phyloP scores from a whole-genome alignment of 2,329 filamentous ascomycete genomes.

The Verticillium isaacii region DNA sequence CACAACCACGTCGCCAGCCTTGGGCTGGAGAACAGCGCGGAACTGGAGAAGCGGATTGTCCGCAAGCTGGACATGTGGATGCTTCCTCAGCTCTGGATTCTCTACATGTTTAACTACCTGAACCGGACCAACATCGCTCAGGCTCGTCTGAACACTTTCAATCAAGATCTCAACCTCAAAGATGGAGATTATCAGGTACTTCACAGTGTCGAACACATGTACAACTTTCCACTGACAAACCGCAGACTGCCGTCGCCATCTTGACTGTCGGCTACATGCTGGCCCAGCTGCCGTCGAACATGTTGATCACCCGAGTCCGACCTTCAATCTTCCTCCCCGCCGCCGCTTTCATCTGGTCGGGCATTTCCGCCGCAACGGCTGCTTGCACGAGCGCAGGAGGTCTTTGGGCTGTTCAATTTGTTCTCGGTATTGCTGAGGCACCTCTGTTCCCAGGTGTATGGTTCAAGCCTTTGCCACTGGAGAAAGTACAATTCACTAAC shows the following conservation, averaged over 20 bases:
- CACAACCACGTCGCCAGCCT: background rate
- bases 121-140: slow-evolving; percentile 16
- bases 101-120: slow-evolving; percentile 17
- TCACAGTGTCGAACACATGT: background rate
- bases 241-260: slow-evolving; percentile 29
- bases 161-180: slow-evolving; percentile 17
- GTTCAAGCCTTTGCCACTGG: too few relatives aligned
- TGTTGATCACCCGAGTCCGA: slow-evolving; percentile 47
- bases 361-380: slow-evolving; percentile 39
- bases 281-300: slow-evolving; percentile 59
- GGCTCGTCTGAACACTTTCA: slow-evolving; percentile 15
- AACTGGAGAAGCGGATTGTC: slow-evolving; percentile 10
- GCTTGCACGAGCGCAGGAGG: slow-evolving; percentile 34
- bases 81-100: slow-evolving; percentile 14
- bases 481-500: too few relatives aligned
- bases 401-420: slow-evolving; percentile 41
- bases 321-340: slow-evolving; percentile 49
- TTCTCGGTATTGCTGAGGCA: slow-evolving; percentile 40
- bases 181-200: slow-evolving; percentile 4
- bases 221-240: background rate
- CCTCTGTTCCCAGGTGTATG: slow-evolving; percentile 39
- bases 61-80: slow-evolving; percentile 13
- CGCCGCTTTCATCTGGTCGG: slow-evolving; percentile 37
- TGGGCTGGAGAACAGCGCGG: background rate
- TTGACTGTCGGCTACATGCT: slow-evolving; percentile 45